A percentile compares a stretch with the other conserved stretches of the same genome.
These are phyloP conservation scores for Usnea hakonensis DNA, from an alignment of 495 filamentous ascomycete genomes.

Conservation along the genomic window DNA sequence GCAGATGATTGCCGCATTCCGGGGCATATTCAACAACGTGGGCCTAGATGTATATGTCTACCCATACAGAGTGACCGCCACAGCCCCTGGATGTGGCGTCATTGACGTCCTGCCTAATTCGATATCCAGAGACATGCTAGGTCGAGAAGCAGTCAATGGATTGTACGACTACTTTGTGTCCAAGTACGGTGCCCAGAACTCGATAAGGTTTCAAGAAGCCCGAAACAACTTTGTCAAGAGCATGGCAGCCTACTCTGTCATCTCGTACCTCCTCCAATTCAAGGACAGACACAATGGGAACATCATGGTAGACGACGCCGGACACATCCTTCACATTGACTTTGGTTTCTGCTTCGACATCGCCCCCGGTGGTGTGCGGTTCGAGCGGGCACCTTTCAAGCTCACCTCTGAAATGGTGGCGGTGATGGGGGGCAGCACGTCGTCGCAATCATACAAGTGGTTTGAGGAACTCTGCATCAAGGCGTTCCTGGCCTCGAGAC, in stretches of 20 bases:
- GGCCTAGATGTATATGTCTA: conserved; percentile 96
- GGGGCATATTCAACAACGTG: conserved; percentile 87
- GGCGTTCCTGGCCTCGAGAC: conserved; percentile 85
- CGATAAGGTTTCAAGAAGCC: conserved; percentile 87
- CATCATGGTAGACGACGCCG: conserved; percentile 96
- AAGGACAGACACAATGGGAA: conserved; percentile 99
- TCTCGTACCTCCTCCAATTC: conserved; percentile 94
- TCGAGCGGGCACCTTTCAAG: conserved; percentile 98
- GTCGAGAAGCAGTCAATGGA: conserved; percentile 93
- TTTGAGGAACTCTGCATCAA: conserved; percentile 97
- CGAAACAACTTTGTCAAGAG: conserved; percentile 97
- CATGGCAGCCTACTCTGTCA: conserved; percentile 99
- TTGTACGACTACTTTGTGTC: conserved; percentile 97
- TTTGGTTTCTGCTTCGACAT: conserved; percentile 99
- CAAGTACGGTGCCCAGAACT: conserved; percentile 94
- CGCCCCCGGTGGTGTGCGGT: conserved; percentile 89
- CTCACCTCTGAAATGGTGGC: conserved; percentile 94
- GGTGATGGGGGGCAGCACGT: conserved; percentile 86
- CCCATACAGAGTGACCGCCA: conserved; percentile 96
- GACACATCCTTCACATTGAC: conserved; percentile 97
- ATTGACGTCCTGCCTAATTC: conserved; percentile 97
- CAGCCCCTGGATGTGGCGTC: conserved; percentile 93
- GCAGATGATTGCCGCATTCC: conserved; percentile 96
- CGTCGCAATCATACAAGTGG: conserved; percentile 83
- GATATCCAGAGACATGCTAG: conserved; percentile 97